Conservation (phyloP, 2,329 filamentous ascomycete species). For the Cordyceps javanica region DNA sequence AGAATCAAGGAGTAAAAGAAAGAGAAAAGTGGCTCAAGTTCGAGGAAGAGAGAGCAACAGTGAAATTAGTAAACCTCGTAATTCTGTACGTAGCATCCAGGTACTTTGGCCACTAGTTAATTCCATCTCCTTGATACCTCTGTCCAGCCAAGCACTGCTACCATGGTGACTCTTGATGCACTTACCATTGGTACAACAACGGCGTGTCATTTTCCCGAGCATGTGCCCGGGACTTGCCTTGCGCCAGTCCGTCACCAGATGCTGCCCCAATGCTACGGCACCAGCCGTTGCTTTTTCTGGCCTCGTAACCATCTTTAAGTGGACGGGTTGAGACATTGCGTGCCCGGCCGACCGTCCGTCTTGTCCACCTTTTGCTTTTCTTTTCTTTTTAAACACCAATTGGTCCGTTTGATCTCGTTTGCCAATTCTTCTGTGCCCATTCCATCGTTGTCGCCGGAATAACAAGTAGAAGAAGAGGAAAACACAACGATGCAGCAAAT, state of each 20-base stretch:
- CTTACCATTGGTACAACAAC: neutral
- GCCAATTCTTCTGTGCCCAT: no score
- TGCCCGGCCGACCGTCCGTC: neutral
- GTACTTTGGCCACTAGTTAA: no score
- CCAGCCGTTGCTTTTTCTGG: neutral
- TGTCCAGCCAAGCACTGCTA: no score
- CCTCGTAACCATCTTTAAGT: neutral
- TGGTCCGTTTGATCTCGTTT: no score
- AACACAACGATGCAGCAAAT: neutral
- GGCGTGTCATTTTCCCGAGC: neutral
- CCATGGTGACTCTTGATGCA: no score
- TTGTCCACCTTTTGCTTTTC: neutral
- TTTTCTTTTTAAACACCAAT: neutral
- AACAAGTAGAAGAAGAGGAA: neutral
- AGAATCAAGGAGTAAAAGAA: no score
- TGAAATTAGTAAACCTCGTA: no score
- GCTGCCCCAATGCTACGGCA: neutral
- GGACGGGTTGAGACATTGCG: neutral
- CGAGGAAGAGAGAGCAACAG: no score
- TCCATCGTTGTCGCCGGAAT: no score
- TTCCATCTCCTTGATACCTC: no score
- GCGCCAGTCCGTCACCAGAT: slow-evolving; percentile 3
- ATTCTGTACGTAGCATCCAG: no score
- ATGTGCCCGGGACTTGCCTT: neutral
- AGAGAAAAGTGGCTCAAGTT: no score